Evolutionary conservation across 345 rosid genomes (phyloP), one percentile per base, ranked within the genome.

Genomic region (Euclidium syriacum): DNA sequence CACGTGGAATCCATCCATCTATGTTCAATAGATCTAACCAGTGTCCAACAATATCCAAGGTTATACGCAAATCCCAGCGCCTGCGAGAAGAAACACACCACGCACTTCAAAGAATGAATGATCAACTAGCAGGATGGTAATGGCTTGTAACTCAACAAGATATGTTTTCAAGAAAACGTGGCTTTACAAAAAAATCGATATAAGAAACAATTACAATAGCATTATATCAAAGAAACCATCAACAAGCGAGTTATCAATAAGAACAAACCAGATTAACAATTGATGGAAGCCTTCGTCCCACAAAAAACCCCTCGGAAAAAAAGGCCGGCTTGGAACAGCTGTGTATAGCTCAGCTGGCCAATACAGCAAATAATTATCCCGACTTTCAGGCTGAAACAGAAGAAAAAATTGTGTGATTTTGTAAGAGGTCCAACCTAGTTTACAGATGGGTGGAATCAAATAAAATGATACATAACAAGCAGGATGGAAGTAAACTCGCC

Each of bases 251-350:
- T 56, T 52, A 65, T 33, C 19, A 11, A 39, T 25, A 58, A 58
- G 38, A 71, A 79, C 95, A 68, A 46, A 94, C 97, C 99, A 77
- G 82, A 94, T 86, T 70, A 88, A 67, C 67, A 94, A 70, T 68
- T 94, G 99, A 82, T 90, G 97, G 74, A 90, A 94, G 57, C 99
- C 99, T 87, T 94, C 99, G 71, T 94, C 96, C 97, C 99, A 94
- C 27, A 86, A 70, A 73, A 94, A 94, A 18, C 99, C 97, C 80
- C 97, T 84, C 5, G 99, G 99, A 63, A 90, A 94, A 77, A 94
- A 81, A 7, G 97, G 91, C 54, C 99, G 83, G 74, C 99, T 86
- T 29, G 99, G 99, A 67, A 94, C 99, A 42, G 99, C 96, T 10
- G 99, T 84, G 78, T 82, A 86, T 56, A 94, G 91, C 79, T 90